Percentiles rank a stretch among this genome's conserved stretches.
phyloP scores from a whole-genome alignment of 495 filamentous ascomycete genomes.

The Trichodelitschia bisporula region DNA sequence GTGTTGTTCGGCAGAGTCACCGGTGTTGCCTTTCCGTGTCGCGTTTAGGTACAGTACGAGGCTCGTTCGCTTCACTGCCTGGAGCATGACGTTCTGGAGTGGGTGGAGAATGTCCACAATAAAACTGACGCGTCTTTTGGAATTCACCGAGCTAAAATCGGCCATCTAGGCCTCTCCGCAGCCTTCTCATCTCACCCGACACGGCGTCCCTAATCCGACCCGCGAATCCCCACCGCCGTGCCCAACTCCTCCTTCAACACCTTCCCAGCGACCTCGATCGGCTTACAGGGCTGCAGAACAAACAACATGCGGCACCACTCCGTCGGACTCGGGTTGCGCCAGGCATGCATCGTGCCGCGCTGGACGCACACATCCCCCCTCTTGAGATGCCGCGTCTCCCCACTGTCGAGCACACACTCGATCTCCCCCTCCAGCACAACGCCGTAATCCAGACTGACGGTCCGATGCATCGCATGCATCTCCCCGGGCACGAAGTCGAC shows the following conservation, averaged over 20 bases:
- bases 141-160: no score
- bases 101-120: no score
- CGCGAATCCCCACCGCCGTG: no score
- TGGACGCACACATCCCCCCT: slow-evolving; percentile 12
- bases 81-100: no score
- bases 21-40: no score
- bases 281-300: slow-evolving; percentile 10
- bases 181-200: no score
- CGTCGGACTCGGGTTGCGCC: slow-evolving; percentile 9
- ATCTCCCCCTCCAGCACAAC: slow-evolving; percentile 14
- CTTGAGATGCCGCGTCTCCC: slow-evolving; percentile 10
- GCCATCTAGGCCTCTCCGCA: no score
- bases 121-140: no score
- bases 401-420: slow-evolving; percentile 11
- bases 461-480: slow-evolving; percentile 13
- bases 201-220: no score
- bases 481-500: slow-evolving; percentile 8
- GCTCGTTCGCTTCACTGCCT: no score
- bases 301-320: slow-evolving; percentile 10
- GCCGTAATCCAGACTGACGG: slow-evolving; percentile 12
- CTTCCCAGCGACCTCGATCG: slow-evolving; percentile 8
- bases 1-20: no score
- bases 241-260: slow-evolving; percentile 16
- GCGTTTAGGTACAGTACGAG: no score
- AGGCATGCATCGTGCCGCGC: slow-evolving; percentile 9